Conservation (phyloP, 2,329 filamentous ascomycete genomes). For the Xylaria arbuscula region DNA sequence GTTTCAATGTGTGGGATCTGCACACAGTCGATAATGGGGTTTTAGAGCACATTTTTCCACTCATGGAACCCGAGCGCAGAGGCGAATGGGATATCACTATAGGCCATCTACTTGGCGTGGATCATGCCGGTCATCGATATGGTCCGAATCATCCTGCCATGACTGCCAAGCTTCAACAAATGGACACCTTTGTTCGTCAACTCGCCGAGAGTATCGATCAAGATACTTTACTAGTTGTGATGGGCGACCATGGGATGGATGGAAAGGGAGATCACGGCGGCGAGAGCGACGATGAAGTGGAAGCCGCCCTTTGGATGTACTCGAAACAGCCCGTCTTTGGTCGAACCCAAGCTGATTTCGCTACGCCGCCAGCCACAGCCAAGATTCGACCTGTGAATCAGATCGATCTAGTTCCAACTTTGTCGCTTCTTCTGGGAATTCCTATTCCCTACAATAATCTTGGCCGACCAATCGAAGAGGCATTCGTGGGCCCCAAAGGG, state of each 20-base stretch:
- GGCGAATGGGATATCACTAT: slow-evolving; percentile 93
- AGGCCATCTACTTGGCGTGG: slow-evolving; percentile 92
- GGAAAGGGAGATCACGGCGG: slow-evolving; percentile 97
- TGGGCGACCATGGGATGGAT: slow-evolving; percentile 99
- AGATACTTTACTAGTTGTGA: slow-evolving; percentile 87
- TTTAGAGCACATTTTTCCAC: slow-evolving; percentile 86
- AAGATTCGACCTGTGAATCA: slow-evolving; percentile 82
- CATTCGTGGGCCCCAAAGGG: slow-evolving; percentile 78
- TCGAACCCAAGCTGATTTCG: slow-evolving; percentile 70
- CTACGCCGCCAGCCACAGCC: slow-evolving; percentile 73
- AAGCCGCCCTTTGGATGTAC: slow-evolving; percentile 98
- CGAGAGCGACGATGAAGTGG: slow-evolving; percentile 94
- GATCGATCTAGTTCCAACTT: slow-evolving; percentile 94
- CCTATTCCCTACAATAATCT: slow-evolving; percentile 97
- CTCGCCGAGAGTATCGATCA: slow-evolving; percentile 81
- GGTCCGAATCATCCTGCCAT: slow-evolving; percentile 93
- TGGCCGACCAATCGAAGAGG: slow-evolving; percentile 91
- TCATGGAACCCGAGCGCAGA: slow-evolving; percentile 73
- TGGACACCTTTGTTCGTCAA: slow-evolving; percentile 82
- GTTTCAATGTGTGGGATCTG: slow-evolving; percentile 97
- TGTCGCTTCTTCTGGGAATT: slow-evolving; percentile 87
- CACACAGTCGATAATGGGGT: slow-evolving; percentile 98
- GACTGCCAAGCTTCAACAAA: slow-evolving; percentile 89
- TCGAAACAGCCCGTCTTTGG: slow-evolving; percentile 89
- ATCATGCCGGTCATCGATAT: slow-evolving; percentile 96